A percentile compares a stretch with the other conserved stretches of the same genome.
Conservation (phyloP, 2,329 filamentous ascomycete genomes). For the Rhynchosporium graminicola region DNA sequence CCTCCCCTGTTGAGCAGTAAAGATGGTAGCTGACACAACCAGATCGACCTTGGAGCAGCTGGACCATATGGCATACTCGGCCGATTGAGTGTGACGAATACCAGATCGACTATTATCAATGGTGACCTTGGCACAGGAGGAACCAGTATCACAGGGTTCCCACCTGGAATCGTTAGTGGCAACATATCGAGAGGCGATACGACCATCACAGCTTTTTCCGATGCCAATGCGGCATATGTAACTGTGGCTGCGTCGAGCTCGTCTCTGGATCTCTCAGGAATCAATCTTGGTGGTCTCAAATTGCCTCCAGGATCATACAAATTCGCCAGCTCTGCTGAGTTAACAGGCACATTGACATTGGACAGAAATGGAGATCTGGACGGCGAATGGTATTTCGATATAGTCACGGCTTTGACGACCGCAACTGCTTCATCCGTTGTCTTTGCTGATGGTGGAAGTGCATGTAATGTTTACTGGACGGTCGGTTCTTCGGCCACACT, state of each 20-base stretch:
- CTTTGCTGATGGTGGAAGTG: not conserved
- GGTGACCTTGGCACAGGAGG: slow-evolving; percentile 14
- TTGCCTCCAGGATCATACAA: slow-evolving; percentile 14
- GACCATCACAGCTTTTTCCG: not conserved
- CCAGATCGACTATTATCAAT: not conserved
- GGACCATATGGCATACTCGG: slow-evolving; percentile 3
- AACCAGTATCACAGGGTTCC: slow-evolving; percentile 13
- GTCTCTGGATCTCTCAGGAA: not conserved
- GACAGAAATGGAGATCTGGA: slow-evolving; percentile 2
- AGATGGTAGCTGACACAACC: not conserved
- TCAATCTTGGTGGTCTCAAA: slow-evolving; percentile 5
- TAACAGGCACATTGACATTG: slow-evolving; percentile 7
- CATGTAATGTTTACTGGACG: slow-evolving; percentile 19
- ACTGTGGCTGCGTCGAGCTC: not conserved
- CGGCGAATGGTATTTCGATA: slow-evolving; percentile 22
- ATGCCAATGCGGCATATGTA: slow-evolving; percentile 5
- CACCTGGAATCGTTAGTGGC: slow-evolving; percentile 2
- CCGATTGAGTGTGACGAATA: slow-evolving; percentile 11
- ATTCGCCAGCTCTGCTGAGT: not conserved
- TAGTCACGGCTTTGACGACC: slow-evolving; percentile 10
- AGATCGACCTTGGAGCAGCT: slow-evolving; percentile 14
- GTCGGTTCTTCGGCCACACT: slow-evolving; percentile 21
- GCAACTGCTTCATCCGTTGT: slow-evolving; percentile 3
- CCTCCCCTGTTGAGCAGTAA: not conserved
- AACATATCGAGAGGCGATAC: not conserved